phyloP scores from a whole-genome alignment of 106 monocot species.

The Allium fistulosum region DNA sequence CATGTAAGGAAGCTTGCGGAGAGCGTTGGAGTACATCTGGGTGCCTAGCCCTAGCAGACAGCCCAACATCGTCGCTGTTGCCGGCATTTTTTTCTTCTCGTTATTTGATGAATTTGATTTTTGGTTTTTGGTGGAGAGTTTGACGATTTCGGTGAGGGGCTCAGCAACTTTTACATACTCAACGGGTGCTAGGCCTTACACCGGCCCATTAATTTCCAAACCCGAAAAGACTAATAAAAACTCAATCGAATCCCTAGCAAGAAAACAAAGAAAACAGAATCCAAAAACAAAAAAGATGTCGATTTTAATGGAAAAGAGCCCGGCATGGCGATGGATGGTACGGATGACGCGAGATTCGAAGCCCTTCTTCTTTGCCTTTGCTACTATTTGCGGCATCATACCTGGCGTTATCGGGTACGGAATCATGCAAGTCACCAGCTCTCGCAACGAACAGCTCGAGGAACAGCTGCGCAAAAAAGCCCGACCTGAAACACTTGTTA shows the following conservation, averaged over 20 bases:
- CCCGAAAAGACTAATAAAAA: too few species aligned
- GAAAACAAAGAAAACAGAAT: too few species aligned
- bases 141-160: too few species aligned
- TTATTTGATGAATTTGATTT: too few species aligned
- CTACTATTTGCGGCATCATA: slow-evolving; percentile 71
- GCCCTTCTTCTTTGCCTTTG: slow-evolving; percentile 87
- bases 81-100: slow-evolving; percentile 44
- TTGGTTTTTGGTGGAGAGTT: too few species aligned
- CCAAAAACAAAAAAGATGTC: slow-evolving; percentile 19
- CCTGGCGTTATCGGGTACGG: slow-evolving; percentile 80
- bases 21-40: slow-evolving; percentile 97
- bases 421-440: slow-evolving; percentile 82
- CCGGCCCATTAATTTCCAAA: too few species aligned
- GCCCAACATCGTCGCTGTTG: slow-evolving; percentile 69
- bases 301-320: slow-evolving; percentile 82
- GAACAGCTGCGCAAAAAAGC: slow-evolving; percentile 76
- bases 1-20: slow-evolving; percentile 95
- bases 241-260: too few species aligned
- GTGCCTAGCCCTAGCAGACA: slow-evolving; percentile 62
- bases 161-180: too few species aligned
- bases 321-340: slow-evolving; percentile 87
- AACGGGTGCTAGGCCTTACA: too few species aligned
- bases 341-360: slow-evolving; percentile 79
- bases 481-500: slow-evolving; percentile 71
- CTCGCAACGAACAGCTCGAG: slow-evolving; percentile 81